Base-by-base conservation (phyloP, 2,329 filamentous ascomycete species). In the Colletotrichum brevisporum region DNA sequence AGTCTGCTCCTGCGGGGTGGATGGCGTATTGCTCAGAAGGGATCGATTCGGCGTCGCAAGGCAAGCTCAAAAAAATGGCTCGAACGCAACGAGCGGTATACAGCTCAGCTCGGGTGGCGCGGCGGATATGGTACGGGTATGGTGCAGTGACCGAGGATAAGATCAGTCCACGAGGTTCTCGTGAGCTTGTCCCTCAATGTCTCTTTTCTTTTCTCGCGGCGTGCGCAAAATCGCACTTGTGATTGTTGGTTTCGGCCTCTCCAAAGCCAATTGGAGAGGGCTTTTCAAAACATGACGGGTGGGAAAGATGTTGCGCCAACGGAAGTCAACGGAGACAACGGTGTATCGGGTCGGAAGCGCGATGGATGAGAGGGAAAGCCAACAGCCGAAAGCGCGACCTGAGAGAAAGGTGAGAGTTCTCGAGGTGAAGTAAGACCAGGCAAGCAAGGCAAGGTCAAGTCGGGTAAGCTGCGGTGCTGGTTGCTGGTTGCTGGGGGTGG, bases 281-380 rank as follows among this genome's bases (percentile, higher is more conserved):
- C 21, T 77, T 74, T 76, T 63, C 74, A 75, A 76, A 75, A 76
- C 78, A 80, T 80, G 77, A 70, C 77, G 70, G 73, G 70, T 57
- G 63, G 60, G 55, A 51, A 41, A 47, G 39, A n/a, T 48, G 18
- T 56, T 48, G 45, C 66, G 69, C 56, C 66, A 51, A 56, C 16
- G 56, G 41, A 58, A 10, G 27, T 65, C 53, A 26, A 70, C 64
- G 66, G 70, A 27, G 60, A 39, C 41, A 63, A 60, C 51, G 50
- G 68, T 68, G 69, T 70, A 59, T 67, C 61, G 51, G 73, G 65
- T 24, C 53, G 63, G 36, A 56, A 61, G 52, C 52, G 47, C 21
- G 62, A 50, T 39, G 61, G 21, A 50, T n/a, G 41, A 51, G 45
- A 26, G 36, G 15, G 56, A 65, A 54, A 52, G 53, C 59, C 52